Evolutionary conservation across 2,329 filamentous ascomycete genomes (phyloP).

Genomic region (Drechslerella coelobrocha): DNA sequence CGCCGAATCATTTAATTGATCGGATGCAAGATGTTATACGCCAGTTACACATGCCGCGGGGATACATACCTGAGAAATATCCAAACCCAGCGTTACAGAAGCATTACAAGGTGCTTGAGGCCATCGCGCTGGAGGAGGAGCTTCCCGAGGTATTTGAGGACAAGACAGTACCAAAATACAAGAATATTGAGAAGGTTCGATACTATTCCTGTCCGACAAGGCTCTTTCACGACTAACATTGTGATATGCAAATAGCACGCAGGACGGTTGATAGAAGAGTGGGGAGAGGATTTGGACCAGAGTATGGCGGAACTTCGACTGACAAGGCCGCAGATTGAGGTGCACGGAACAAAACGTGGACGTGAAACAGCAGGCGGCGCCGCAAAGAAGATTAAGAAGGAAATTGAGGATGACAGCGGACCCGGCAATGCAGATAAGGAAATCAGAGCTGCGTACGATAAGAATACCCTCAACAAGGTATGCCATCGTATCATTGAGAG

Average conservation of each 20-base stretch:
- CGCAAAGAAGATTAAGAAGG: slow-evolving; percentile 47
- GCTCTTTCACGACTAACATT: slow-evolving; percentile 10
- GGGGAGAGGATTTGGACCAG: slow-evolving; percentile 71
- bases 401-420: slow-evolving; percentile 28
- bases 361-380: slow-evolving; percentile 38
- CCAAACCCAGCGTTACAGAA: slow-evolving; percentile 93
- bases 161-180: slow-evolving; percentile 81
- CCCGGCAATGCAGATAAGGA: slow-evolving; percentile 56
- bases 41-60: slow-evolving; percentile 86
- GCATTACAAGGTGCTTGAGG: slow-evolving; percentile 95
- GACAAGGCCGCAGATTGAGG: slow-evolving; percentile 27
- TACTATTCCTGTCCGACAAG: background rate
- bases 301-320: slow-evolving; percentile 36
- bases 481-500: background rate
- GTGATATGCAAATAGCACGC: slow-evolving; percentile 66
- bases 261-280: slow-evolving; percentile 77
- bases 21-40: slow-evolving; percentile 82
- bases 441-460: slow-evolving; percentile 59
- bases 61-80: slow-evolving; percentile 84
- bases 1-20: slow-evolving; percentile 76
- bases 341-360: slow-evolving; percentile 52
- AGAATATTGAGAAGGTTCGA: slow-evolving; percentile 79
- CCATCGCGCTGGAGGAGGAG: slow-evolving; percentile 89
- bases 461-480: slow-evolving; percentile 60
- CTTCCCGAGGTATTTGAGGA: slow-evolving; percentile 77